Base-by-base conservation (phyloP, 345 rosid species). In the Ailanthus altissimus region DNA sequence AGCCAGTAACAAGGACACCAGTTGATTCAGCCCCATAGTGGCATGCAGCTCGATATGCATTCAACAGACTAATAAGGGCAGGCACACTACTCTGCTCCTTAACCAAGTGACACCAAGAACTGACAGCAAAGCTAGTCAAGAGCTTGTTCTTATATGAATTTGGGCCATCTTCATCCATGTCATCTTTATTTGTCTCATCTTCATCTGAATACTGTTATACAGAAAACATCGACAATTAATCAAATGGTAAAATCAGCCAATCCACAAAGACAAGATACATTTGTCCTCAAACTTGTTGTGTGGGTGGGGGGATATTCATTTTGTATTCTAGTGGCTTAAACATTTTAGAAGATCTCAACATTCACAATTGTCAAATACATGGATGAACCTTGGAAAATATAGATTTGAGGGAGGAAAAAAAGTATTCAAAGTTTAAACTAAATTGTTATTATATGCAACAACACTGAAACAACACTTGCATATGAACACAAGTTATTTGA, bases 11-110 rank as follows among this genome's bases (percentile, higher is more conserved):
- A 54, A 74, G 61, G 80, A 70, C 63, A 54, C 64, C 83, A 47
- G 82, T 76, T 79, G 92, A 76, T 83, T 91, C 91, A 15, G 86
- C 80, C 20, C 95, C 90, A 78, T 82, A 91, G 70, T 83, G 93
- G 82, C 97, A 92, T 42, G 93, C 97, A 74, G 97, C 90, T 78
- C 91, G 87, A 79, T 91, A 96, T 73, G 89, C 91, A 79, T 93
- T 96, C 62, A 93, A 56, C 60, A 93, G 72, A 77, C 89, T 84
- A 69, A 66, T 75, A 68, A 96, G 73, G 67, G 97, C 93, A 71
- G 90, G 81, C 42, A 86, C 80, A 79, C 82, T 88, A 43, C 85
- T 89, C 75, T 87, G 78, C 84, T 91, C 89, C 36, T 72, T 80
- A 69, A 91, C 88, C 77, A 83, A 80, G 76, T 82, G 83, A 82